Evolutionary conservation across 495 filamentous ascomycete species (phyloP).

Genomic region (Cudoniella acicularis): DNA sequence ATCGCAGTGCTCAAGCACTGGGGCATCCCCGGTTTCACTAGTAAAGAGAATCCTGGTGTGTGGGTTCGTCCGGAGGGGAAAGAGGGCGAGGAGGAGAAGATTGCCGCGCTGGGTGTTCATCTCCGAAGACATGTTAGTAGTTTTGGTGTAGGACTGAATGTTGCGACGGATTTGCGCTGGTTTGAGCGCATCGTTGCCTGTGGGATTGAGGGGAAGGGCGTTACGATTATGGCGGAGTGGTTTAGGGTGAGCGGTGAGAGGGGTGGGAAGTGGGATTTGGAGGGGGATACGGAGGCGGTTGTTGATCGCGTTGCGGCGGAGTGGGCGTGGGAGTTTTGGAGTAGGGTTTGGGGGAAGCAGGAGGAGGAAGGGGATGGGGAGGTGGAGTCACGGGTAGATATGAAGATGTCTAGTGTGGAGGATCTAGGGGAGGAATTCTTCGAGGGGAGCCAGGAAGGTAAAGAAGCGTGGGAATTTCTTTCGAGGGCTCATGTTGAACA

Average conservation of each 20-base stretch:
- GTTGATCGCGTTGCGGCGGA: neutral
- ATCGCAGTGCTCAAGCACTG: conserved; percentile 55
- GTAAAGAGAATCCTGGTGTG: conserved; percentile 80
- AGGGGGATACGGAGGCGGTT: neutral
- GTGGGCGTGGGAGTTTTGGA: neutral
- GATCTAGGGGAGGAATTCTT: too few relatives aligned
- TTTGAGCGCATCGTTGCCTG: conserved; percentile 82
- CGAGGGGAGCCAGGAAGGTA: too few relatives aligned
- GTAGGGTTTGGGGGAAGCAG: neutral
- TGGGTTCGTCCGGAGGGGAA: conserved; percentile 52
- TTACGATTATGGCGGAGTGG: conserved; percentile 50
- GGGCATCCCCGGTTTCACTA: conserved; percentile 57
- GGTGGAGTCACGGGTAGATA: neutral
- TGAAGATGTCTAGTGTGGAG: neutral
- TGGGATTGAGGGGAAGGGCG: conserved; percentile 72
- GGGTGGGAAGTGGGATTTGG: neutral
- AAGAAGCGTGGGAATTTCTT: too few relatives aligned
- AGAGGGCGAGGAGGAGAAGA: conserved; percentile 54
- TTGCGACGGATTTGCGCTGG: conserved; percentile 64
- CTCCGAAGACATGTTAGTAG: conserved; percentile 78
- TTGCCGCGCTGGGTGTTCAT: conserved; percentile 87
- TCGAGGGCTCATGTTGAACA: too few relatives aligned
- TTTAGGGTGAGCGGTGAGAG: neutral
- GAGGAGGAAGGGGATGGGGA: neutral
- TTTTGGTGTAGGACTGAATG: conserved; percentile 83